phyloP scores from a whole-genome alignment of 208 protist genomes.

The Trypanosoma avium region DNA sequence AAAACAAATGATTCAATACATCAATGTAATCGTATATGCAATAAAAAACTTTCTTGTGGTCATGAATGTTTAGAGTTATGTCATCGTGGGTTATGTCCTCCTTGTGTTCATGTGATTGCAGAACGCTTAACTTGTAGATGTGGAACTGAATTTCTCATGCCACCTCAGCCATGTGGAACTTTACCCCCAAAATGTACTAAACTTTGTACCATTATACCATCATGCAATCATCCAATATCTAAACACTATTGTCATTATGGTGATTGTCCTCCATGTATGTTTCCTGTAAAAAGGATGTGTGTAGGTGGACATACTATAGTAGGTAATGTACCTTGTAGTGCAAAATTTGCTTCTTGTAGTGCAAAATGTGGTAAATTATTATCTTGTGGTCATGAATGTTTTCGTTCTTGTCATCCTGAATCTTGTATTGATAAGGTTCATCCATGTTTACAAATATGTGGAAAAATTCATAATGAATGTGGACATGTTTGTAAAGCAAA shows the following conservation, averaged over 20 bases:
- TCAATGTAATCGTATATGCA: constrained; percentile 47
- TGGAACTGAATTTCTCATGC: constrained; percentile 45
- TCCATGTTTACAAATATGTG: constrained; percentile 42
- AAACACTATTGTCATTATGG: constrained; percentile 75
- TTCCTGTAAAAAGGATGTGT: constrained; percentile 43
- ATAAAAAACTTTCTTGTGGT: constrained; percentile 68
- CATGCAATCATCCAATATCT: constrained; percentile 47
- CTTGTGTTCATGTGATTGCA: constrained; percentile 57
- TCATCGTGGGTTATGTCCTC: constrained; percentile 59
- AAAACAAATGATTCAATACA: constrained; percentile 41
- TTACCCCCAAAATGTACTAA: constrained; percentile 48
- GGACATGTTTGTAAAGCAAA: constrained; percentile 50
- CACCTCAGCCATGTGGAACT: constrained; percentile 75
- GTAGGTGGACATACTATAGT: constrained; percentile 39
- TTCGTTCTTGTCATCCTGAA: constrained; percentile 57
- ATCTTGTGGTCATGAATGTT: constrained; percentile 64
- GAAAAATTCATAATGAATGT: constrained; percentile 42
- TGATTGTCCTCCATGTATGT: constrained; percentile 62
- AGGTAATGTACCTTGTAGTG: constrained; percentile 36
- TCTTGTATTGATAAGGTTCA: constrained; percentile 40
- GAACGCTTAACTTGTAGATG: constrained; percentile 60
- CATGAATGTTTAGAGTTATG: constrained; percentile 70
- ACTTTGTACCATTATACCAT: constrained; percentile 33
- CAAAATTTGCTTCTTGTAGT: constrained; percentile 37
- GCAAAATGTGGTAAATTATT: constrained; percentile 45